Evolutionary conservation across 2,329 filamentous ascomycete genomes (phyloP), one percentile per base, ranked within the genome.

Genomic region (Phialophora chinensis): DNA sequence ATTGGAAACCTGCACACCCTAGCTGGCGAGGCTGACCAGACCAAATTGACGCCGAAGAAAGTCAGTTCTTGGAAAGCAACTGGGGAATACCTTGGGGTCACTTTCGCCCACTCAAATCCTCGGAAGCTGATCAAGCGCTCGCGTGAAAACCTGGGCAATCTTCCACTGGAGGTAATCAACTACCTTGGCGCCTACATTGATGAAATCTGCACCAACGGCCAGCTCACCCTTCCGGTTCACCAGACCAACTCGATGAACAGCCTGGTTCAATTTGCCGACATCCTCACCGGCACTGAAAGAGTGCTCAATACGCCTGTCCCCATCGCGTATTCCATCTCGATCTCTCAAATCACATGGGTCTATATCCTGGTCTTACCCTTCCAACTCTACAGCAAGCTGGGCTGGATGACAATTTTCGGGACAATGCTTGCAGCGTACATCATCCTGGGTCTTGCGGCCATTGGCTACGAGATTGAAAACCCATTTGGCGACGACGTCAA

Each of bases 401-500:
- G 78, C 7, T 95, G 90, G 89, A 84, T 93, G 70, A 89, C 91
- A 12, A 93, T 95, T 70, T 91, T 91, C 0, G 91, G 88, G 38
- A 90, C 88, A 53, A 81, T 93, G 17, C 78, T 82, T 14, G 89
- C 89, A 2, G 88, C 90, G 2, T 94, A 94, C 78, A 94, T 95
- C 72, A 94, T 95, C 75, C 86, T 95, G 66, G 91, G 90, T 27
- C 87, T 95, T 54, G 85, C 87, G 3, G 83, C 86, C 69, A 94
- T 94, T 73, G 91, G 91, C 47, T 87, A 87, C 69, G 91, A 95
- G 78, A 90, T 95, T 70, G 91, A 95, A 77, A 92, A 95, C 74
- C 91, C 91, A 5, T 95, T 95, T 76, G 91, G 91, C 65, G 84
- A 88, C 70, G 91, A 95, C 69, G 91, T 93, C 72, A 95, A 95